Evolutionary conservation across 331 rosid genomes (phyloP).

Genomic region (Malus hybrid): DNA sequence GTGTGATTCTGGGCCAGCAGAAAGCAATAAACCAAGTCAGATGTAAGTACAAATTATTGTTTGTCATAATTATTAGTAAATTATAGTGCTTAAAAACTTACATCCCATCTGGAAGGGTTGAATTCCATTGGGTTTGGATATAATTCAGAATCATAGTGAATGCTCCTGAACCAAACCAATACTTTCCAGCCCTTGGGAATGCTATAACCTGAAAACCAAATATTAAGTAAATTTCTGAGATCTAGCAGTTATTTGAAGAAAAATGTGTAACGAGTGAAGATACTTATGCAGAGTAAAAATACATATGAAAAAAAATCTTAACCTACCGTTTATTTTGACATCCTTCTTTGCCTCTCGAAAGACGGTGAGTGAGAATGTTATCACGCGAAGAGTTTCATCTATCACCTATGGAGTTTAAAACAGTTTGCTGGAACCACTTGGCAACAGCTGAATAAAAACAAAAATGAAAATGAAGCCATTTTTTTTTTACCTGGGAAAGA

Average conservation of each 20-base stretch:
- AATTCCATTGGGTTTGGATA: conserved; percentile 72
- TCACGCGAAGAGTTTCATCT: conserved; percentile 62
- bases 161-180: conserved; percentile 71
- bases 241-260: not conserved
- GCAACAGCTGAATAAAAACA: not conserved
- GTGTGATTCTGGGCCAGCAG: conserved; percentile 23
- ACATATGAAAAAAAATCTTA: not conserved
- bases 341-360: conserved; percentile 66
- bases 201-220: conserved; percentile 45
- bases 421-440: not conserved
- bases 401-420: conserved; percentile 37
- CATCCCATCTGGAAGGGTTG: conserved; percentile 82
- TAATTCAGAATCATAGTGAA: conserved; percentile 79
- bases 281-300: not conserved
- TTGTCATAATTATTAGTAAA: not conserved
- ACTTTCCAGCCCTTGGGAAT: conserved; percentile 93
- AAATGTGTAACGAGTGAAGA: not conserved
- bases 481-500: conserved; percentile 50
- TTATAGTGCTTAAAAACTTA: conserved; percentile 17
- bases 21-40: not conserved
- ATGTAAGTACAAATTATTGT: not conserved
- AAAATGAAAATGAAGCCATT: not conserved
- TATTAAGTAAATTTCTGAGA: not conserved
- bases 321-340: conserved; percentile 57
- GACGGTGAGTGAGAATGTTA: conserved; percentile 54